Base-by-base conservation (phyloP, 2,329 filamentous ascomycete species). In the Ceratocystis albifundus region DNA sequence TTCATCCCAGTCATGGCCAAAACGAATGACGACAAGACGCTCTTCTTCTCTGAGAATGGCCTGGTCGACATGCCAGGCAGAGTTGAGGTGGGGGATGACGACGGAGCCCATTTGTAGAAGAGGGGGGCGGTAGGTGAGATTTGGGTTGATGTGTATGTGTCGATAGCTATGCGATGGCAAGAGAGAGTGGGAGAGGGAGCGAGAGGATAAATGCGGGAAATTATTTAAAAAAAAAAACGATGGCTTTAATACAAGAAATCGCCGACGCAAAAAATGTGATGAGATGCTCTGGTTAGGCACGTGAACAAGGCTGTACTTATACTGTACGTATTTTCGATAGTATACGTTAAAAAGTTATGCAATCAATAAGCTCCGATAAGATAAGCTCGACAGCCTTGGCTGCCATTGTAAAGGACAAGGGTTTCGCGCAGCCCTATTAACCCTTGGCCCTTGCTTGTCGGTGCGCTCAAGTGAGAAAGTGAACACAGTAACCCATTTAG, bases 41-140 rank as follows among this genome's bases (percentile, higher is more conserved):
- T 97, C 93, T 74, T 96, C 90, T 78, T 97, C 92, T 55, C 82
- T 83, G 73, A 90, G 86, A 74, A 96, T 96, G 70, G 92, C 91
- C 78, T 97, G 92, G 80, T 97, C 94, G 73, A 99, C 94, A 76
- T 99, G 94, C 94, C 93, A 99, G 76, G 90, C 94, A 53, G 89
- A 92, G 71, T 84, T 84, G 61, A 99, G 83, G 76, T 97, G 93
- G 59, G 93, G 93, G 65, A 99, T 85, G 62, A 96, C 89, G 69
- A 96, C 89, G 72, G 91, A 96, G 72, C 91, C 90, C 81, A 84
- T 84, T 69, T 25, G 69, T 28, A 25, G 25, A 53, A 25, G 25
- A 25, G 48, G 45, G 12, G 17, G 20, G n/a, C 20, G 30, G 32
- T 8, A 62, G 50, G 7, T 15, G 15, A 8, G 46, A 64, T 2